A percentile compares a stretch with the other conserved stretches of the same genome.
phyloP scores from a whole-genome alignment of 108 stramenopile species.

The Phaeodactylum tricornutum region DNA sequence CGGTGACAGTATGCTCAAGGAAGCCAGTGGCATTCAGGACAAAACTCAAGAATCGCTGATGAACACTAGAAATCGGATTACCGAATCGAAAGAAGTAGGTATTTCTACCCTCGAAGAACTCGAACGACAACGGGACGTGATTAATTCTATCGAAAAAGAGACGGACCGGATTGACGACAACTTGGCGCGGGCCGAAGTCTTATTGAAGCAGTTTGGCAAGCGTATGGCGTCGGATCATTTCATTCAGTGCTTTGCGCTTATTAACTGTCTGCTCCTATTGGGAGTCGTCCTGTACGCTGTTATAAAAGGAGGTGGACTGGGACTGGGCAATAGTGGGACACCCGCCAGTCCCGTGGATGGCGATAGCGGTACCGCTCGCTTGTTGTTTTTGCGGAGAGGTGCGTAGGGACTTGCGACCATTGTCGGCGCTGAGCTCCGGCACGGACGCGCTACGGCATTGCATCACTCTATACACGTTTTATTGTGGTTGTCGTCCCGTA shows the following conservation, averaged over 20 bases:
- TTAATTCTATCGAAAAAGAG: conserved; percentile 77
- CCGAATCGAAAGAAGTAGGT: conserved; percentile 75
- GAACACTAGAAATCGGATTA: conserved; percentile 66
- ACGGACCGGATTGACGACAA: conserved; percentile 84
- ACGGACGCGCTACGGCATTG: too few relatives aligned
- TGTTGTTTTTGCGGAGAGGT: conserved; percentile 2
- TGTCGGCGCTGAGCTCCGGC: too few relatives aligned
- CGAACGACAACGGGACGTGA: conserved; percentile 79
- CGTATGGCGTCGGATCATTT: conserved; percentile 92
- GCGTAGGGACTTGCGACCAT: too few relatives aligned
- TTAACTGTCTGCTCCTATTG: conserved; percentile 72
- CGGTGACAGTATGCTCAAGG: conserved; percentile 61
- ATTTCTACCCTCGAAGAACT: conserved; percentile 77
- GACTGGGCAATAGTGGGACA: conserved; percentile 6
- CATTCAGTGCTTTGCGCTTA: conserved; percentile 86
- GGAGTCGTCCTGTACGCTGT: conserved; percentile 81
- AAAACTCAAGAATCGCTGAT: conserved; percentile 69
- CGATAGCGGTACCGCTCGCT: too few relatives aligned
- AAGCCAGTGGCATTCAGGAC: conserved; percentile 59
- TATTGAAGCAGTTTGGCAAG: conserved; percentile 88
- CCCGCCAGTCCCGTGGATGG: conserved; percentile 32
- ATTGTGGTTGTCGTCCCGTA: too few relatives aligned
- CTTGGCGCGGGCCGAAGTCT: conserved; percentile 75
- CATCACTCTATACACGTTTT: too few relatives aligned
- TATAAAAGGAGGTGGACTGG: conserved; percentile 34